Conservation (phyloP, 2,329 filamentous ascomycete species). For the Penicillium sp. region DNA sequence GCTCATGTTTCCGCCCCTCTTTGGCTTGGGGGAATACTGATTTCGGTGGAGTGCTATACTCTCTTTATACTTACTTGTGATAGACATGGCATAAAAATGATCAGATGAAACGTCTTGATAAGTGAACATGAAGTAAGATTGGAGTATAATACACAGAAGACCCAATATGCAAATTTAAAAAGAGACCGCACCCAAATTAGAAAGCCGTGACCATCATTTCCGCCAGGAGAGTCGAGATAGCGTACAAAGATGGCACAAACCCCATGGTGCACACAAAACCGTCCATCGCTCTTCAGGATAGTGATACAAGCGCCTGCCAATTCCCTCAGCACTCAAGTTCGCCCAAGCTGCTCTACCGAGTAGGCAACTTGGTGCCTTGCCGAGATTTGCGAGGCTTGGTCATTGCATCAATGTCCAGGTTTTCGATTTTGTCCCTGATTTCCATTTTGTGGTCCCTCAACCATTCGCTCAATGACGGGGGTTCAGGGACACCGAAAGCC, state of each 20-base stretch:
- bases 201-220: slow-evolving; percentile 2
- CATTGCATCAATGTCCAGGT: slow-evolving; percentile 27
- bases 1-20: slow-evolving; percentile 3
- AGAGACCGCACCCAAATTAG: slow-evolving; percentile 7
- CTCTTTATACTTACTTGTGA: background rate
- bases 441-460: slow-evolving; percentile 31
- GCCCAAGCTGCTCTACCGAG: slow-evolving; percentile 10
- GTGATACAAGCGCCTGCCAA: slow-evolving; percentile 7
- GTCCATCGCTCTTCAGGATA: slow-evolving; percentile 8
- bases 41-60: background rate
- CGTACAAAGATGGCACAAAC: slow-evolving; percentile 5
- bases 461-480: slow-evolving; percentile 37
- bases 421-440: slow-evolving; percentile 32
- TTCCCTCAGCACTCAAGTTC: background rate
- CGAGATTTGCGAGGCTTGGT: slow-evolving; percentile 25
- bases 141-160: slow-evolving; percentile 31
- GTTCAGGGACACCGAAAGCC: slow-evolving; percentile 55
- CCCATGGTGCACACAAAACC: slow-evolving; percentile 9
- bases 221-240: background rate
- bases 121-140: slow-evolving; percentile 18
- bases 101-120: background rate
- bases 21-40: slow-evolving; percentile 1
- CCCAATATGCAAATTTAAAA: slow-evolving; percentile 22
- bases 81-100: background rate
- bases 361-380: background rate